Evolutionary conservation across 2,329 filamentous ascomycete genomes (phyloP).

Genomic region (Aschersonia sp.): DNA sequence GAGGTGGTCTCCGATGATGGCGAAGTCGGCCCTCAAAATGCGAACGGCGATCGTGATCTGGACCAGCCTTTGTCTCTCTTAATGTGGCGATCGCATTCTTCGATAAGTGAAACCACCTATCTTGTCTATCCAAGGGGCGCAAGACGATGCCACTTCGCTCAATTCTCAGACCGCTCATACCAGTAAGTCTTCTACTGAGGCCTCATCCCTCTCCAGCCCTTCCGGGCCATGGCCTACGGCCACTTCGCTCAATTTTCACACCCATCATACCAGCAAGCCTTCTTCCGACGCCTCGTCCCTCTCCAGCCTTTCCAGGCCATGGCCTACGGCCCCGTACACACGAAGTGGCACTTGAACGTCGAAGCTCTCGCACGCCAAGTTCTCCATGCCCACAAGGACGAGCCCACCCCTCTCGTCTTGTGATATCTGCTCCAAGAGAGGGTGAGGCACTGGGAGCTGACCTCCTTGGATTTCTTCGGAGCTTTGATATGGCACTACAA

Average conservation of each 20-base stretch:
- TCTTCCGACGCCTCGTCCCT: slow-evolving; percentile 38
- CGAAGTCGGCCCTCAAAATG: no score
- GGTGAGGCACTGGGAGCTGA: slow-evolving; percentile 15
- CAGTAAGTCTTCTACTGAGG: no score
- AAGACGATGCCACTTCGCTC: no score
- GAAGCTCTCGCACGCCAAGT: slow-evolving; percentile 73
- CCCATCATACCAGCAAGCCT: slow-evolving; percentile 21
- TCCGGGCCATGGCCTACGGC: no score
- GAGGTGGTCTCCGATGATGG: no score
- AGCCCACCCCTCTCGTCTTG: slow-evolving; percentile 62
- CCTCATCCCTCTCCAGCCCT: no score
- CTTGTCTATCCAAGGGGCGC: no score
- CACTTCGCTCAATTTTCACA: not conserved
- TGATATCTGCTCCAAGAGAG: slow-evolving; percentile 64
- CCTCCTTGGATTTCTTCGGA: slow-evolving; percentile 8
- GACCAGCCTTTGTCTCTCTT: no score
- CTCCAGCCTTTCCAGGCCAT: slow-evolving; percentile 39
- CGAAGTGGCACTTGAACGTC: slow-evolving; percentile 74
- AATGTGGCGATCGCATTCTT: no score
- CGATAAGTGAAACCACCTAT: no score
- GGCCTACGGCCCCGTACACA: slow-evolving; percentile 56
- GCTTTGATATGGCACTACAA: slow-evolving; percentile 58
- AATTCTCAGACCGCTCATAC: no score
- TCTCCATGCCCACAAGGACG: slow-evolving; percentile 64
- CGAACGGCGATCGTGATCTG: no score